These are phyloP conservation scores for Xerocomellus dryophilus DNA, from an alignment of 768 basidiomycete genomes.

Conservation along the genomic window DNA sequence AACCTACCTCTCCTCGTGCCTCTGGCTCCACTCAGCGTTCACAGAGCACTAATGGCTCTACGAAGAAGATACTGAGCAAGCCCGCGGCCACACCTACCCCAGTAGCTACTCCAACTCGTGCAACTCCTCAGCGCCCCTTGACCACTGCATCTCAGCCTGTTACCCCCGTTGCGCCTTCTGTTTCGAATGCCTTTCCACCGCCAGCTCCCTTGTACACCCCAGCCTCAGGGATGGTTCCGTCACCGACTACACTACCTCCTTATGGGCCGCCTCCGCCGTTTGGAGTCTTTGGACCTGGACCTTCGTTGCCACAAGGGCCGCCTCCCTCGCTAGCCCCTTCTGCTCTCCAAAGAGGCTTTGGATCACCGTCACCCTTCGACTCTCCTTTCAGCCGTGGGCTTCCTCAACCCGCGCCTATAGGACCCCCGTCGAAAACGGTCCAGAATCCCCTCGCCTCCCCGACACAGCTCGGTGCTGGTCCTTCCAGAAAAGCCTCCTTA, in stretches of 20 bases:
- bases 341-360: conserved; percentile 53
- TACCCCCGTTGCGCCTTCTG: conserved; percentile 38
- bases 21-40: conserved; percentile 49
- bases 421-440: conserved; percentile 43
- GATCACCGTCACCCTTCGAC: conserved; percentile 52
- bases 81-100: conserved; percentile 29
- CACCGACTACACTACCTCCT: conserved; percentile 48
- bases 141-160: conserved; percentile 42
- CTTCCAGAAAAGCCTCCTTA: conserved; percentile 46
- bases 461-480: conserved; percentile 44
- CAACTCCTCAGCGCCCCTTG: conserved; percentile 37
- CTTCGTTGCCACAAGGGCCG: conserved; percentile 43
- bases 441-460: conserved; percentile 38
- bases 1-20: conserved; percentile 51
- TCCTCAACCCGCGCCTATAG: conserved; percentile 50
- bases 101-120: conserved; percentile 35
- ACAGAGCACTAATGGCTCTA: conserved; percentile 43
- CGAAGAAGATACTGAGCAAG: conserved; percentile 66
- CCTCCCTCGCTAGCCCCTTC: conserved; percentile 52
- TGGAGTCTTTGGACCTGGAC: conserved; percentile 45
- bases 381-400: conserved; percentile 42
- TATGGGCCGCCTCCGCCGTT: conserved; percentile 52
- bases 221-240: conserved; percentile 41
- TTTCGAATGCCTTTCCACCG: conserved; percentile 40
- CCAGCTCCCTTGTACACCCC: conserved; percentile 49